phyloP scores from a whole-genome alignment of 352 stramenopile genomes.

The Blastocystis sp. region DNA sequence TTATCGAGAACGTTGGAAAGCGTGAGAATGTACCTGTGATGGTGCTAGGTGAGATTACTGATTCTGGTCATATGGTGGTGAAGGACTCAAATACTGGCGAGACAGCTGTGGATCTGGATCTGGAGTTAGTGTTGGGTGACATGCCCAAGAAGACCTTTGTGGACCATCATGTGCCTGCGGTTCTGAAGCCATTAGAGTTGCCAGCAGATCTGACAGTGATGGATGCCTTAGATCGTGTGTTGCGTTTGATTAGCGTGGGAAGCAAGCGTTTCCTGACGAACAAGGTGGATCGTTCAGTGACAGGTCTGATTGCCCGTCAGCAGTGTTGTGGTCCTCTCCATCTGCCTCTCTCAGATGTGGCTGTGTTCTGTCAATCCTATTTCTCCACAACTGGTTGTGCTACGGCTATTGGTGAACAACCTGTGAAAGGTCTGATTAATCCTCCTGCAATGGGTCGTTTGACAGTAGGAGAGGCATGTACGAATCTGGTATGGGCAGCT shows the following conservation, averaged over 20 bases:
- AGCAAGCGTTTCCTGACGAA: conserved; percentile 92
- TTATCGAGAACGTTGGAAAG: conserved; percentile 86
- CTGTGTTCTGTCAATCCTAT: conserved; percentile 88
- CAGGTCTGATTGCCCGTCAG: conserved; percentile 91
- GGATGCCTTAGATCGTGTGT: conserved; percentile 83
- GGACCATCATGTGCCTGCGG: conserved; percentile 73
- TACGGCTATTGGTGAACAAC: conserved; percentile 87
- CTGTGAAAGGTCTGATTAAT: conserved; percentile 89
- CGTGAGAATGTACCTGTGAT: conserved; percentile 91
- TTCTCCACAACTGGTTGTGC: conserved; percentile 86
- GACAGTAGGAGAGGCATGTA: conserved; percentile 91
- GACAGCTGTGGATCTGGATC: conserved; percentile 87
- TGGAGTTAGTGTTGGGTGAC: conserved; percentile 93
- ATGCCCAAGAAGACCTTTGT: conserved; percentile 97
- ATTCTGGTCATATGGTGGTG: conserved; percentile 88
- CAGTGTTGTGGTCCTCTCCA: conserved; percentile 94
- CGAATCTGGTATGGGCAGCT: conserved; percentile 93
- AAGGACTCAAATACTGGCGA: conserved; percentile 85
- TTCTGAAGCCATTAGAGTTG: conserved; percentile 72
- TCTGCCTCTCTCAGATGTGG: conserved; percentile 88
- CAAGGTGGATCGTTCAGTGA: conserved; percentile 95
- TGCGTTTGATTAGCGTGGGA: conserved; percentile 86
- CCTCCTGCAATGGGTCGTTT: conserved; percentile 86
- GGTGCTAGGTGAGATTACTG: conserved; percentile 86
- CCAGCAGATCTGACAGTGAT: conserved; percentile 79